These are phyloP conservation scores for Pelargonium cotyledonis DNA, from an alignment of 441 rosid species.

Conservation along the genomic window DNA sequence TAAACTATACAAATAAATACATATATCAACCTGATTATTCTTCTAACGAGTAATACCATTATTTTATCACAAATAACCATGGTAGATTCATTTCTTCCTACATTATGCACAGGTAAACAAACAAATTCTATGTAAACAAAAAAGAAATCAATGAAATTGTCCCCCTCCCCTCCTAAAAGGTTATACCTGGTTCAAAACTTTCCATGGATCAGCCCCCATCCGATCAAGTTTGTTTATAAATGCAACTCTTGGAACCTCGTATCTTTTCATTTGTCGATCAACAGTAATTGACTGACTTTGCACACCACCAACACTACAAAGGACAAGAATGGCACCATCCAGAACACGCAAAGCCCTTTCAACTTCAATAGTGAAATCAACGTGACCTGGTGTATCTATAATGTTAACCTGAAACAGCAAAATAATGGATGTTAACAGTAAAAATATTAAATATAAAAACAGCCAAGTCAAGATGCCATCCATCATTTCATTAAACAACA, in stretches of 20 bases:
- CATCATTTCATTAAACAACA: too few relatives aligned
- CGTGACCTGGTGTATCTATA: conserved; percentile 95
- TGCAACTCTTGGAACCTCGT: conserved; percentile 84
- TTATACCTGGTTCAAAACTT: conserved; percentile 81
- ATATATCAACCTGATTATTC: too few relatives aligned
- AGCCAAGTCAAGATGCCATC: not conserved
- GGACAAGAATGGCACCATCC: conserved; percentile 90
- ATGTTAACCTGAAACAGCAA: conserved; percentile 57
- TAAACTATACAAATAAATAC: not conserved
- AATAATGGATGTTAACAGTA: not conserved
- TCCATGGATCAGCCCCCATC: conserved; percentile 99
- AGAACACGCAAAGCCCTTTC: conserved; percentile 95
- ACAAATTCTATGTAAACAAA: not conserved
- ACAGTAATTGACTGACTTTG: conserved; percentile 99
- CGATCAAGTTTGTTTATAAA: conserved; percentile 97
- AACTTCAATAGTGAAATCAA: conserved; percentile 96
- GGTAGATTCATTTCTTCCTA: not conserved
- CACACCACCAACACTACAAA: conserved; percentile 97
- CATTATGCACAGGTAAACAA: not conserved
- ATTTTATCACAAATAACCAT: not conserved
- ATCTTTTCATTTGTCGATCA: conserved; percentile 98
- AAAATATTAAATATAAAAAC: not conserved
- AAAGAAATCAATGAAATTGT: not conserved
- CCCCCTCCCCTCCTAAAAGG: too few relatives aligned
- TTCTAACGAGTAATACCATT: not conserved